Conservation (phyloP, 805 yeast species). For the Myxozyma monticola region DNA sequence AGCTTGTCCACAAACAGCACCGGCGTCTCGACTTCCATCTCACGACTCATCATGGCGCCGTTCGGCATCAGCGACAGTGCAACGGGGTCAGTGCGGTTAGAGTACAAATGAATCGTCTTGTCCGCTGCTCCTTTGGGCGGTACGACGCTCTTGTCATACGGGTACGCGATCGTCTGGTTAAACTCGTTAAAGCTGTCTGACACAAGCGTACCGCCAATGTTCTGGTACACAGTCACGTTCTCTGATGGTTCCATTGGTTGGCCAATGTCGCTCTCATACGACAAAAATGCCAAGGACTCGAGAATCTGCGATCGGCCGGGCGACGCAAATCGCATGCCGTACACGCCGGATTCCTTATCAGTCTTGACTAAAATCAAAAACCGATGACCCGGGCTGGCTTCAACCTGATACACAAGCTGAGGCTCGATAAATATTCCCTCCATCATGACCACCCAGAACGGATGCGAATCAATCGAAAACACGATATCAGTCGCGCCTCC, state of each 20-base stretch:
- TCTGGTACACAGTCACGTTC: background rate
- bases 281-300: conserved; percentile 5
- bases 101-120: background rate
- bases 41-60: conserved; percentile 5
- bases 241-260: background rate
- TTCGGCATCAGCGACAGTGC: background rate
- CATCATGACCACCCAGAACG: conserved; percentile 5
- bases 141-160: background rate
- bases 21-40: conserved; percentile 2
- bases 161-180: background rate
- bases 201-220: conserved; percentile 4
- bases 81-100: background rate
- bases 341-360: conserved; percentile 53
- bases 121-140: conserved; percentile 8
- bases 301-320: conserved; percentile 1
- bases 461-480: conserved; percentile 12
- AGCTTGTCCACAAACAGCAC: background rate
- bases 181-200: background rate
- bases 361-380: conserved; percentile 48
- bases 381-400: conserved; percentile 7
- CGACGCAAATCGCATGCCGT: conserved; percentile 15
- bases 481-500: conserved; percentile 1
- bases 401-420: conserved; percentile 2
- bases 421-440: conserved; percentile 10
- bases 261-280: background rate